Conservation (phyloP, 2,329 filamentous ascomycete genomes). For the Talaromyces rugulosus region DNA sequence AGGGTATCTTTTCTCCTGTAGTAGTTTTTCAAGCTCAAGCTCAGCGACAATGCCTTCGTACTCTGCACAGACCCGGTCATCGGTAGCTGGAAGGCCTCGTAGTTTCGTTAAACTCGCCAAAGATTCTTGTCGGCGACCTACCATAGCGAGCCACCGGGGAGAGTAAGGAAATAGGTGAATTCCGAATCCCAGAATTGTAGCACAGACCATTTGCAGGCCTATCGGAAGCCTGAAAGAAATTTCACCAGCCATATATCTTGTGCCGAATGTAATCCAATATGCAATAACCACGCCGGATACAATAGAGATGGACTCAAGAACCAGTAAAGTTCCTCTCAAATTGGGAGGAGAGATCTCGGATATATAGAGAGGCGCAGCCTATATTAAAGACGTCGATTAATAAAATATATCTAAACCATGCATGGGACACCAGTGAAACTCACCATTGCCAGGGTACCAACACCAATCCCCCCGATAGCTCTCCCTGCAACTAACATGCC, state of each 20-base stretch:
- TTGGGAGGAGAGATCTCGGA: neutral
- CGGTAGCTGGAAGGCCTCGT: conserved; percentile 41
- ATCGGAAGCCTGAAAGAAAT: conserved; percentile 45
- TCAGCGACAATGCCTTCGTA: conserved; percentile 51
- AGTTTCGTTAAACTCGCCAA: conserved; percentile 46
- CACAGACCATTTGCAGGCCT: conserved; percentile 46
- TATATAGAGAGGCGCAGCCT: neutral
- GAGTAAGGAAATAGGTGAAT: conserved; percentile 35
- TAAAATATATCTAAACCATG: neutral
- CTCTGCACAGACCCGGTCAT: conserved; percentile 51
- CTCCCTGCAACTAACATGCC: neutral
- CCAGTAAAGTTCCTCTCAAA: conserved; percentile 15
- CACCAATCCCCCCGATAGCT: neutral
- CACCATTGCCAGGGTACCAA: neutral
- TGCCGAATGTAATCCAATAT: conserved; percentile 24
- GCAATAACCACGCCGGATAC: conserved; percentile 28
- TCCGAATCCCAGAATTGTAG: conserved; percentile 33
- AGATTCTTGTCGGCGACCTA: conserved; percentile 45
- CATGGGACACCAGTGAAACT: neutral
- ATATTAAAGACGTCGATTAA: neutral
- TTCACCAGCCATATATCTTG: conserved; percentile 19
- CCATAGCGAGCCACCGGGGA: conserved; percentile 38
- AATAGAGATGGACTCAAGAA: conserved; percentile 19
- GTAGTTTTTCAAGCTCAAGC: conserved; percentile 56
- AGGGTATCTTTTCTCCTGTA: conserved; percentile 18